Conservation (phyloP, 2,329 filamentous ascomycete species). For the Catunica adiposa region DNA sequence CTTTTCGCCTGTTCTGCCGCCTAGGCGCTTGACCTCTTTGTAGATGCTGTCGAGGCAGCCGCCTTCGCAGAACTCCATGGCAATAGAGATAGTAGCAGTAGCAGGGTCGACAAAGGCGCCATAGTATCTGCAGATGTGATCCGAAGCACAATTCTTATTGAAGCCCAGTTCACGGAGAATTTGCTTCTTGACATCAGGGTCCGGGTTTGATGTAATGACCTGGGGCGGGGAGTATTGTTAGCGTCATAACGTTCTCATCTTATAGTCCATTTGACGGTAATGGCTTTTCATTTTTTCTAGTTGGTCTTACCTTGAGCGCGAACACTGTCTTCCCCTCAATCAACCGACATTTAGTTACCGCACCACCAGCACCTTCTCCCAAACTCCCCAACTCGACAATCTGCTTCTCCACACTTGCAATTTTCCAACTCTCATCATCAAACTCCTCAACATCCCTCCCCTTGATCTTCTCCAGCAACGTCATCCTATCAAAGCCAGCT, state of each 20-base stretch:
- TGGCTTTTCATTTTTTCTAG: too few species aligned
- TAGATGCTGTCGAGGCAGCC: conserved; percentile 94
- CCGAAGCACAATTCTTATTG: conserved; percentile 92
- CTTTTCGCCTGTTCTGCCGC: conserved; percentile 89
- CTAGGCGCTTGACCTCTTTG: conserved; percentile 88
- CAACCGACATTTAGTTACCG: conserved; percentile 78
- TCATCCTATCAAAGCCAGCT: conserved; percentile 57
- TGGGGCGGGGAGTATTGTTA: conserved; percentile 22
- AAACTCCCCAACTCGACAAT: conserved; percentile 79
- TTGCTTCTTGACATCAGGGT: conserved; percentile 96
- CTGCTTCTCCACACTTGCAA: conserved; percentile 73
- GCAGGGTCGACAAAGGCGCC: conserved; percentile 91
- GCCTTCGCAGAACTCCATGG: conserved; percentile 98
- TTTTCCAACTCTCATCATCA: conserved; percentile 88
- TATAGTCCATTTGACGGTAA: too few species aligned
- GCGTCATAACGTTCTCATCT: too few species aligned
- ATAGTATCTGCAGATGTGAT: conserved; percentile 95
- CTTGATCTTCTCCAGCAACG: conserved; percentile 30
- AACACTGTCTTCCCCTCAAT: conserved; percentile 89
- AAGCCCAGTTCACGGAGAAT: conserved; percentile 92
- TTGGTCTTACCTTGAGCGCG: conserved; percentile 63
- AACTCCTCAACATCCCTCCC: conserved; percentile 84
- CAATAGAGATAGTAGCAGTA: conserved; percentile 94
- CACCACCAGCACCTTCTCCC: conserved; percentile 88
- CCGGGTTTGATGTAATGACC: conserved; percentile 97